A percentile compares a stretch with the other conserved stretches of the same genome.
These are phyloP conservation scores for Pisolithus albus DNA, from an alignment of 768 basidiomycete species.

Conservation along the genomic window DNA sequence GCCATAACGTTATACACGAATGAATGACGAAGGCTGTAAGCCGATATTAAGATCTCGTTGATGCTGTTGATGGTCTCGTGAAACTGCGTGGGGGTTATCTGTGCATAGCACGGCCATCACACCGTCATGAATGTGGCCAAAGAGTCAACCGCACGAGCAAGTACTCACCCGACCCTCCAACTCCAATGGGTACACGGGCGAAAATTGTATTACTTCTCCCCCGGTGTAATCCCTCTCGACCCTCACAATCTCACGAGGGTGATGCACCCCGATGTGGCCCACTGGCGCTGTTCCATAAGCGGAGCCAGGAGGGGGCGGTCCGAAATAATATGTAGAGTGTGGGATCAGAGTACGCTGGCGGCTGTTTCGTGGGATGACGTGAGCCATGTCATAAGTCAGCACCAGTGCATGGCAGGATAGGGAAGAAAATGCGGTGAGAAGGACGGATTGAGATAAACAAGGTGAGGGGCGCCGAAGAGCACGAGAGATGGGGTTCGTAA, in stretches of 20 bases:
- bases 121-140: neutral
- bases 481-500: neutral
- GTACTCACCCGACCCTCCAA: slow-evolving; percentile 81
- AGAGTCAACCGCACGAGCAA: too few species aligned
- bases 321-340: slow-evolving; percentile 79
- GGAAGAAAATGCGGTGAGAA: neutral
- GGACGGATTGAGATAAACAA: neutral
- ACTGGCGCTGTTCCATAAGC: slow-evolving; percentile 76
- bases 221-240: slow-evolving; percentile 89
- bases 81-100: slow-evolving; percentile 91
- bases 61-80: slow-evolving; percentile 84
- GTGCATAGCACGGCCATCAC: neutral
- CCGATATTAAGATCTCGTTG: slow-evolving; percentile 82
- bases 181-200: slow-evolving; percentile 83
- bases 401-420: too few species aligned
- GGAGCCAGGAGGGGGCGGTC: slow-evolving; percentile 67
- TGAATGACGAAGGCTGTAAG: slow-evolving; percentile 69
- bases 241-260: slow-evolving; percentile 87
- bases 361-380: slow-evolving; percentile 21
- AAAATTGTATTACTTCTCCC: slow-evolving; percentile 88
- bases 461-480: neutral
- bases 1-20: slow-evolving; percentile 76
- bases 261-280: slow-evolving; percentile 82
- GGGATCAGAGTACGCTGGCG: slow-evolving; percentile 50
- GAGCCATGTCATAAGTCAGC: too few species aligned